Base-by-base conservation (phyloP, 78 protist genomes). In the Polysphondylium violaceum region DNA sequence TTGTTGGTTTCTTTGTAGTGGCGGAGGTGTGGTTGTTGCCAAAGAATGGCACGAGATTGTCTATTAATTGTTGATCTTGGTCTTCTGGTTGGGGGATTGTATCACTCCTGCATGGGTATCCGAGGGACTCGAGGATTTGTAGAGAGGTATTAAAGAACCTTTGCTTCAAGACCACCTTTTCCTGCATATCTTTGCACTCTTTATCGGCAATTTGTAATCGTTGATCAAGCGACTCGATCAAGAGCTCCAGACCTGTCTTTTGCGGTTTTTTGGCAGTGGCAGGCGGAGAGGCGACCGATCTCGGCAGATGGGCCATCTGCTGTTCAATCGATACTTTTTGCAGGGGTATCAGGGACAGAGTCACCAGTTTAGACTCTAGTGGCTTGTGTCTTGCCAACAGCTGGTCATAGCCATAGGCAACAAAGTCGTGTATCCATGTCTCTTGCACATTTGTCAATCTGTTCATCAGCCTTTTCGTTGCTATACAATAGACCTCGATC, bases 361-460 rank as follows among this genome's bases (percentile, higher is more conserved):
- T 23, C 27, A 76, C 41, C 6, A 43, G 16, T 35, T 64, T 75
- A 36, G 60, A 27, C n/a, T 35, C 59, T n/a, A 11, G 58, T 53
- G 44, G 74, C 1, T 33, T 29, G 43, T 78, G 88, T 64, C 88
- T 68, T 23, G 51, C 36, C 36, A 78, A 36, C 3, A 78, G 27
- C 27, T 78, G 88, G 65, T 78, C 76, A 21, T 21, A 38, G 2
- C 88, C 88, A 61, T 65, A 31, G 6, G 25, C 14, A n/a, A 53
- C 4, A 25, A 61, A 78, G 53, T 78, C 88, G 33, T 78, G 67
- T 3, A 44, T 25, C 88, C 88, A 78, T 17, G 50, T 35, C 21
- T 78, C 88, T 38, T 47, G n/a, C 1, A 65, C 41, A 25, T 65
- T 78, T 0, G 5, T 27, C 0, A 55, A 11, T 51, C 65, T 67